Conservation (phyloP, 345 rosid species). For the Triadica sebifera region DNA sequence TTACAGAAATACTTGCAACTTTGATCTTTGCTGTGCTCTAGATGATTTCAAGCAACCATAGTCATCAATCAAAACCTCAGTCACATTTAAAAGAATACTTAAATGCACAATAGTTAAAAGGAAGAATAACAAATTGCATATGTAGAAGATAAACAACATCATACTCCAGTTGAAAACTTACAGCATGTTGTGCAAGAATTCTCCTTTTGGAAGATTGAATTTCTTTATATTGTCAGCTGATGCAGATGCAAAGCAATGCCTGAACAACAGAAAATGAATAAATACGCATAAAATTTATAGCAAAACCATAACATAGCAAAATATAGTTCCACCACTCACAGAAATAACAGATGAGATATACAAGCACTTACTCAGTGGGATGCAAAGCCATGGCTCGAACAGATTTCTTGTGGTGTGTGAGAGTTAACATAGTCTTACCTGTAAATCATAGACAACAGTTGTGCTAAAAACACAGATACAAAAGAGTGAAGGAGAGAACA, state of each 20-base stretch:
- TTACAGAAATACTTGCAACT: not conserved
- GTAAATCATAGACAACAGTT: slow-evolving; percentile 21
- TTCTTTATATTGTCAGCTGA: slow-evolving; percentile 97
- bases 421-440: slow-evolving; percentile 92
- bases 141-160: slow-evolving; percentile 8
- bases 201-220: slow-evolving; percentile 87
- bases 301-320: slow-evolving; percentile 3
- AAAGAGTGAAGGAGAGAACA: not conserved
- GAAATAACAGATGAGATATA: slow-evolving; percentile 6
- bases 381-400: slow-evolving; percentile 94
- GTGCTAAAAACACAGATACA: not conserved
- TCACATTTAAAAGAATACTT: not conserved
- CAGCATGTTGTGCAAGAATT: slow-evolving; percentile 97
- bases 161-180: slow-evolving; percentile 38
- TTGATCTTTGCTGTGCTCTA: not conserved
- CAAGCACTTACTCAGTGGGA: slow-evolving; percentile 76
- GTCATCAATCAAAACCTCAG: not conserved
- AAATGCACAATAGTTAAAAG: not conserved
- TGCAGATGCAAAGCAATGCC: slow-evolving; percentile 92
- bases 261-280: slow-evolving; percentile 29
- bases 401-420: slow-evolving; percentile 97
- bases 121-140: not conserved
- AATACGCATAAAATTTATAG: slow-evolving; percentile 4
- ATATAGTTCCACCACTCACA: not conserved
- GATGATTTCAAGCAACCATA: too few species aligned